phyloP scores from a whole-genome alignment of 352 stramenopile genomes.

The Chrysophaeum taylorii region DNA sequence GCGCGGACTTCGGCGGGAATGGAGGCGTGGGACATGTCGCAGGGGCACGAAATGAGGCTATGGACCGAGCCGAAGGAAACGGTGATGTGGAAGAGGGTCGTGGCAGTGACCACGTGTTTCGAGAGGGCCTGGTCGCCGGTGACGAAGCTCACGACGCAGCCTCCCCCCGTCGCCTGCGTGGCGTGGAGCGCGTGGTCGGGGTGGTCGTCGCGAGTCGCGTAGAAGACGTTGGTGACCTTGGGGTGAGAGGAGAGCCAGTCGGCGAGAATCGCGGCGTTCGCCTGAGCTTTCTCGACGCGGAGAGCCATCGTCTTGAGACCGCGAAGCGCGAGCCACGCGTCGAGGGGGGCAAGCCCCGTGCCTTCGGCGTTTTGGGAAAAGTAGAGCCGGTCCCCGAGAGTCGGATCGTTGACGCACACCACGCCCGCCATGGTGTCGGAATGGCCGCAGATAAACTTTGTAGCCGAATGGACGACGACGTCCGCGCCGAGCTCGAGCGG shows the following conservation, averaged over 20 bases:
- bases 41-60: conserved; percentile 75
- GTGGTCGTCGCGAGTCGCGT: conserved; percentile 58
- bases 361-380: conserved; percentile 77
- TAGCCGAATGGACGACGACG: conserved; percentile 71
- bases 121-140: conserved; percentile 67
- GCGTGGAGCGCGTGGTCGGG: conserved; percentile 60
- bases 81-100: conserved; percentile 87
- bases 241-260: neutral
- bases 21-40: conserved; percentile 76
- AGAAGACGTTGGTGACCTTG: conserved; percentile 44
- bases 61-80: conserved; percentile 78
- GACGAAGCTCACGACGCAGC: conserved; percentile 76
- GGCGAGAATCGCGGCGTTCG: neutral
- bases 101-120: conserved; percentile 71
- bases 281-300: conserved; percentile 57
- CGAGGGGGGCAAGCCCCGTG: conserved; percentile 65
- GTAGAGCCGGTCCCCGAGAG: conserved; percentile 38
- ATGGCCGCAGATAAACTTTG: conserved; percentile 76
- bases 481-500: conserved; percentile 66
- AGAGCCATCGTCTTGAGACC: conserved; percentile 73
- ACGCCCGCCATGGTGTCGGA: conserved; percentile 61
- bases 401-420: conserved; percentile 16
- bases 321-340: conserved; percentile 66
- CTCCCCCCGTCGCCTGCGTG: conserved; percentile 61
- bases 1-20: conserved; percentile 62